phyloP scores from a whole-genome alignment of 208 protist species.

The Crithidia sp. region DNA sequence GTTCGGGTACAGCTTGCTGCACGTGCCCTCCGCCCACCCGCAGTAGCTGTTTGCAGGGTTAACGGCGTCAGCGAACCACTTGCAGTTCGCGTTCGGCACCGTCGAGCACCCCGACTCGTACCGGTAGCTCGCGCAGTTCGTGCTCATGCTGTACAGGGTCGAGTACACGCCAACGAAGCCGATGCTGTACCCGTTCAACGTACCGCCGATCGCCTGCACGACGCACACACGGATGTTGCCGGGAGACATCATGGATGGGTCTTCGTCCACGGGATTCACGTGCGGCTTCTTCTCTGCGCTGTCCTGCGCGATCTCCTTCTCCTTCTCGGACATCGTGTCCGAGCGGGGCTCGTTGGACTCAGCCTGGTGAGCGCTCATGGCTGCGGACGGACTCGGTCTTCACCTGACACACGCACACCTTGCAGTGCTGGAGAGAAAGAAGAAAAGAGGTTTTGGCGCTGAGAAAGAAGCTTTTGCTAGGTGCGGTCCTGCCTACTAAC shows the following conservation, averaged over 20 bases:
- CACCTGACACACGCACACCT: too few species aligned
- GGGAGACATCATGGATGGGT: slow-evolving; percentile 34
- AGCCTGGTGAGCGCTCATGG: not conserved
- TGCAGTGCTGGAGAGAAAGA: too few species aligned
- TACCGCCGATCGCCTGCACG: slow-evolving; percentile 52
- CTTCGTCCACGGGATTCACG: slow-evolving; percentile 11
- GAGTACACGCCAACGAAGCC: slow-evolving; percentile 81
- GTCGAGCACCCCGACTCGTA: slow-evolving; percentile 40
- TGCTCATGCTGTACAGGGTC: slow-evolving; percentile 57
- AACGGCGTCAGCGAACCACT: slow-evolving; percentile 35
- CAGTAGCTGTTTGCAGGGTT: slow-evolving; percentile 24
- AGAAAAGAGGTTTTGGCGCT: too few species aligned
- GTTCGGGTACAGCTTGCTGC: slow-evolving; percentile 30
- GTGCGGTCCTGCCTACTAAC: too few species aligned
- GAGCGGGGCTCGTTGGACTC: slow-evolving; percentile 9
- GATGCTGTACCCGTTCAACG: slow-evolving; percentile 75
- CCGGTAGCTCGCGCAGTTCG: slow-evolving; percentile 62
- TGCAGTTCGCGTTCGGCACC: slow-evolving; percentile 53
- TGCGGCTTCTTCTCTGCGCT: slow-evolving; percentile 4
- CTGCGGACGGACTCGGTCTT: not conserved
- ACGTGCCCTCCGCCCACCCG: slow-evolving; percentile 47
- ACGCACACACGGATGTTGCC: slow-evolving; percentile 54
- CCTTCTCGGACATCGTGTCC: slow-evolving; percentile 3
- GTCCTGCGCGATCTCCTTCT: slow-evolving; percentile 16
- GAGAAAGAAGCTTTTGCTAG: too few species aligned